These are phyloP conservation scores for Sclerotinia subarctica DNA, from an alignment of 2,329 filamentous ascomycete species.

Conservation along the genomic window DNA sequence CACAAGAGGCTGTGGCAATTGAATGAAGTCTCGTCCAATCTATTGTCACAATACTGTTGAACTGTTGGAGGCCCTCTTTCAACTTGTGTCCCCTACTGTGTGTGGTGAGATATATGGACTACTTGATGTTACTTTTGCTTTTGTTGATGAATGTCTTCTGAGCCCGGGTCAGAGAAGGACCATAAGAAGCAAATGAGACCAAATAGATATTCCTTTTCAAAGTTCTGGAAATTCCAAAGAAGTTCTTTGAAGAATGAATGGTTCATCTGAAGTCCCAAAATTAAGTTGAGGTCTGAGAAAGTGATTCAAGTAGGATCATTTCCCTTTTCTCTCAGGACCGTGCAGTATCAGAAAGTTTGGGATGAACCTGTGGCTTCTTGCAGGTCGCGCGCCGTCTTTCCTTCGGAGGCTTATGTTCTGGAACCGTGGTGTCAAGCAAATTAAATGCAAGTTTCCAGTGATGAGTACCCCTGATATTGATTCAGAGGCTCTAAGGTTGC, in stretches of 20 bases:
- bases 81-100: neutral
- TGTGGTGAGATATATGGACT: slow-evolving; percentile 5
- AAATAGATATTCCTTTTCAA: slow-evolving; percentile 24
- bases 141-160: slow-evolving; percentile 5
- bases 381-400: slow-evolving; percentile 31
- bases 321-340: slow-evolving; percentile 35
- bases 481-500: slow-evolving; percentile 30
- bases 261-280: slow-evolving; percentile 33
- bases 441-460: slow-evolving; percentile 34
- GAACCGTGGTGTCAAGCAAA: slow-evolving; percentile 32
- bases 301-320: slow-evolving; percentile 35
- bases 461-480: slow-evolving; percentile 29
- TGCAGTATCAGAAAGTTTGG: slow-evolving; percentile 36
- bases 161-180: slow-evolving; percentile 20
- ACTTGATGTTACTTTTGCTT: slow-evolving; percentile 1
- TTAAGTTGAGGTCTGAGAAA: slow-evolving; percentile 31
- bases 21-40: slow-evolving; percentile 4
- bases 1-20: slow-evolving; percentile 3
- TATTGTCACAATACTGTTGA: neutral
- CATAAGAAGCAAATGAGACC: slow-evolving; percentile 29
- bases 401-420: slow-evolving; percentile 33
- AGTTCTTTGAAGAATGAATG: slow-evolving; percentile 28
- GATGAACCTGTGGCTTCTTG: slow-evolving; percentile 40
- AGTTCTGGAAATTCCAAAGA: slow-evolving; percentile 37
- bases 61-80: neutral